Evolutionary conservation across 352 stramenopile species (phyloP).

Genomic region (Pythium dissimile): DNA sequence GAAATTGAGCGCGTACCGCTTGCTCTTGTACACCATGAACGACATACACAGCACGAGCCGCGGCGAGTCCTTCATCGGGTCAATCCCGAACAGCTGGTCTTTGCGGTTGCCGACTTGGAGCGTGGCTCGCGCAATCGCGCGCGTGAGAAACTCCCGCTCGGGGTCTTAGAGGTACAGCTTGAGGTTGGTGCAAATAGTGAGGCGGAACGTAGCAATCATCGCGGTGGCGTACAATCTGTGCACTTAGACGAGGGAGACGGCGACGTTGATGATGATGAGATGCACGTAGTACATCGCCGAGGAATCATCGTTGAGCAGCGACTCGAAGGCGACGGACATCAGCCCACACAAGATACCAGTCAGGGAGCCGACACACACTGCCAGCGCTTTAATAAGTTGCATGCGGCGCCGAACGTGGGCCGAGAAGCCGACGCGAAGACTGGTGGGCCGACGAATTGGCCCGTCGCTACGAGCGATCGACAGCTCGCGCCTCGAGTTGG

Average conservation of each 20-base stretch:
- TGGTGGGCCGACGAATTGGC: neutral
- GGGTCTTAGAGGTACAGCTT: slow-evolving; percentile 42
- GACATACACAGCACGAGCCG: slow-evolving; percentile 32
- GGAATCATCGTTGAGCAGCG: slow-evolving; percentile 15
- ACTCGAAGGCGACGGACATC: slow-evolving; percentile 36
- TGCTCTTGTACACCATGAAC: slow-evolving; percentile 48
- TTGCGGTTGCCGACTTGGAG: slow-evolving; percentile 44
- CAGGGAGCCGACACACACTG: slow-evolving; percentile 24
- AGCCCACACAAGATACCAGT: slow-evolving; percentile 33
- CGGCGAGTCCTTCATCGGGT: slow-evolving; percentile 45
- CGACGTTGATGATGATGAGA: slow-evolving; percentile 39
- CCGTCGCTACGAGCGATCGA: neutral
- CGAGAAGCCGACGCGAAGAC: slow-evolving; percentile 25
- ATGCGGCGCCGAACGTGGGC: slow-evolving; percentile 24
- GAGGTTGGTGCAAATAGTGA: slow-evolving; percentile 41
- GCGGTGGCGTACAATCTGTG: slow-evolving; percentile 37
- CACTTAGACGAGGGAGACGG: slow-evolving; percentile 46
- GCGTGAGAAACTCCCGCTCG: slow-evolving; percentile 48
- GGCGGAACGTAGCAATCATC: slow-evolving; percentile 34
- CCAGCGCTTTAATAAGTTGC: slow-evolving; percentile 27
- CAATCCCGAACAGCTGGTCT: slow-evolving; percentile 44
- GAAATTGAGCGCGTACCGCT: slow-evolving; percentile 52
- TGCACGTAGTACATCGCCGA: slow-evolving; percentile 25
- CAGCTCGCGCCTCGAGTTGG: neutral
- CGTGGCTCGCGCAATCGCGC: slow-evolving; percentile 39